Evolutionary conservation across 129 eudicot species (phyloP).

Genomic region (Dittrichia graveolens): DNA sequence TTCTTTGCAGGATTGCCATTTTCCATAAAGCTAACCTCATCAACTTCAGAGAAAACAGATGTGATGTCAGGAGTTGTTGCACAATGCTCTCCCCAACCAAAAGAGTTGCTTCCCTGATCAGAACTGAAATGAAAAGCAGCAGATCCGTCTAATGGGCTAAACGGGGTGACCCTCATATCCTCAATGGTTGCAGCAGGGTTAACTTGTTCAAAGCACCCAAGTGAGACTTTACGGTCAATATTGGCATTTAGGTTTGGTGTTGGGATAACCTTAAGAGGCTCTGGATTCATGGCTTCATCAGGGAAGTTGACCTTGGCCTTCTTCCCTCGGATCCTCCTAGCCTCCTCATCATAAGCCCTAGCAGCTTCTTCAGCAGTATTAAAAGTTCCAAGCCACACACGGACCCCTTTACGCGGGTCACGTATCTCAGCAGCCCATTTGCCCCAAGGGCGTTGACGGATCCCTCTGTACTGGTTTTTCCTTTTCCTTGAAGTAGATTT

Average conservation of each 20-base stretch:
- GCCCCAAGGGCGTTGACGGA: conserved; percentile 98
- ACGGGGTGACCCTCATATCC: conserved; percentile 38
- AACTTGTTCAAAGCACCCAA: conserved; percentile 42
- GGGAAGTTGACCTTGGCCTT: conserved; percentile 97
- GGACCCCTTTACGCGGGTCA: conserved; percentile 90
- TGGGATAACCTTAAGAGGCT: conserved; percentile 38
- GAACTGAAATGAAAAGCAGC: conserved; percentile 53
- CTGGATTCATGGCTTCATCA: conserved; percentile 44
- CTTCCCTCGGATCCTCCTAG: conserved; percentile 86
- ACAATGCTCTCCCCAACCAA: conserved; percentile 73
- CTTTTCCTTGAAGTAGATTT: conserved; percentile 74
- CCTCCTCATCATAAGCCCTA: conserved; percentile 93
- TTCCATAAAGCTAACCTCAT: conserved; percentile 44
- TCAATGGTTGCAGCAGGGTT: conserved; percentile 25
- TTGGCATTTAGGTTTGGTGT: conserved; percentile 20
- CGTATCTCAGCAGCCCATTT: conserved; percentile 99
- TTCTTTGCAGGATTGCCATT: conserved; percentile 52
- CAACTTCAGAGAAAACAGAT: conserved; percentile 65
- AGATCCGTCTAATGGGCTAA: conserved; percentile 39
- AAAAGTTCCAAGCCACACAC: conserved; percentile 97
- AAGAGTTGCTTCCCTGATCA: conserved; percentile 85
- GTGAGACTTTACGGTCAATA: background rate
- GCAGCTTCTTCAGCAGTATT: conserved; percentile 99
- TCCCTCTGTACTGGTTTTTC: conserved; percentile 85
- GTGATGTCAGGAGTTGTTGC: conserved; percentile 74